phyloP scores from a whole-genome alignment of 345 rosid species.

The Clausena lansium region DNA sequence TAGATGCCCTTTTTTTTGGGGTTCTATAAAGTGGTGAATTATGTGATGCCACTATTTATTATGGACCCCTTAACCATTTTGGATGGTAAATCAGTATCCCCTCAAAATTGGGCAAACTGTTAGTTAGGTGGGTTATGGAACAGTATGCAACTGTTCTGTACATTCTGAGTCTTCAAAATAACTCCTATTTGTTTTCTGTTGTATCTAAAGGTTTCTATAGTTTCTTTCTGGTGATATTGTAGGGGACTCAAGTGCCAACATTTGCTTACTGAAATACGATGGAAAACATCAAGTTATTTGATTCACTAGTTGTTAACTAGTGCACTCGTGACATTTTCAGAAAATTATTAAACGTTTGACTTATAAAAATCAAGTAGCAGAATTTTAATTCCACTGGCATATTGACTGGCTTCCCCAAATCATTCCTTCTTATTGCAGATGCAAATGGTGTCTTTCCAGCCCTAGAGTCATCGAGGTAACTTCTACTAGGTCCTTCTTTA shows the following conservation, averaged over 20 bases:
- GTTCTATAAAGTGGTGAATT: neutral
- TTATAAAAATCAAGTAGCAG: neutral
- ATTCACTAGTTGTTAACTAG: neutral
- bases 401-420: conserved; percentile 9
- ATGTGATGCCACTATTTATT: neutral
- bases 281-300: neutral
- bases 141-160: neutral
- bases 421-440: conserved; percentile 47
- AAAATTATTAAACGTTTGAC: neutral
- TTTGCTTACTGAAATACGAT: neutral
- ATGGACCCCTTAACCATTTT: neutral
- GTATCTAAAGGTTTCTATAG: neutral
- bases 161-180: neutral
- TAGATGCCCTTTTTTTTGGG: neutral
- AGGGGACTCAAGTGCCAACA: neutral
- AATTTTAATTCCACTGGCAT: conserved; percentile 4
- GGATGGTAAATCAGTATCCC: neutral
- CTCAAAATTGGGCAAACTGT: neutral
- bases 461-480: conserved; percentile 54
- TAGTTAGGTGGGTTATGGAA: neutral
- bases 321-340: neutral
- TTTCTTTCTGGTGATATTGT: neutral
- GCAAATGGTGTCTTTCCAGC: conserved; percentile 42
- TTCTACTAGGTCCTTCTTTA: neutral
- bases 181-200: neutral